Conservation (phyloP, 768 basidiomycete genomes). For the Mycena floridula region DNA sequence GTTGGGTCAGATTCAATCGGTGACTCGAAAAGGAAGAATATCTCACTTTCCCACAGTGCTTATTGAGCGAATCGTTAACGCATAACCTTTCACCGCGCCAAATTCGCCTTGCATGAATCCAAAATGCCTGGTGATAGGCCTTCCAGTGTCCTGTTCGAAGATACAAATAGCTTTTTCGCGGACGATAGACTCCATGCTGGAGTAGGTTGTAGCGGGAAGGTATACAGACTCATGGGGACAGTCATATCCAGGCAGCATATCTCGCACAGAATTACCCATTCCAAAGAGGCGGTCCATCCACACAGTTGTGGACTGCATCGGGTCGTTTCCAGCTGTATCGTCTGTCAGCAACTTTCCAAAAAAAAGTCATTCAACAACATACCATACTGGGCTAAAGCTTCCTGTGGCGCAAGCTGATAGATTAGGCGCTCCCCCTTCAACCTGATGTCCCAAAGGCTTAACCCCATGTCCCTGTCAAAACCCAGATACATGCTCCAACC, state of each 20-base stretch:
- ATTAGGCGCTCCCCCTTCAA: slow-evolving; percentile 55
- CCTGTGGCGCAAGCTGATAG: slow-evolving; percentile 60
- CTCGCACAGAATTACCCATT: slow-evolving; percentile 51
- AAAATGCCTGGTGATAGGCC: slow-evolving; percentile 52
- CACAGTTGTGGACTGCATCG: slow-evolving; percentile 52
- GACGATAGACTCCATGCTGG: slow-evolving; percentile 33
- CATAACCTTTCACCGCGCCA: slow-evolving; percentile 56
- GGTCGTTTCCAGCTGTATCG: slow-evolving; percentile 48
- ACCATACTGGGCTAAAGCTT: slow-evolving; percentile 59
- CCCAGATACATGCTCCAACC: slow-evolving; percentile 57
- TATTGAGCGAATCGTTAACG: slow-evolving; percentile 49
- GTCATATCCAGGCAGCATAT: slow-evolving; percentile 62
- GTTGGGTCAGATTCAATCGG: not conserved
- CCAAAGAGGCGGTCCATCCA: slow-evolving; percentile 63
- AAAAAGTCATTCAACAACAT: not conserved
- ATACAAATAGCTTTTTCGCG: slow-evolving; percentile 55
- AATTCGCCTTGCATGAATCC: slow-evolving; percentile 50
- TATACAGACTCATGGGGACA: slow-evolving; percentile 57
- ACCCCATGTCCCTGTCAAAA: slow-evolving; percentile 63
- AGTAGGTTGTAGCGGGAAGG: slow-evolving; percentile 52
- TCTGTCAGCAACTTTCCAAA: slow-evolving; percentile 2
- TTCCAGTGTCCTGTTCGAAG: slow-evolving; percentile 55
- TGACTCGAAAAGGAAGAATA: not conserved
- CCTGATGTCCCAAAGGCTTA: slow-evolving; percentile 53
- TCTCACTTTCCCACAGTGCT: slow-evolving; percentile 61